Conservation (phyloP, 495 filamentous ascomycete genomes). For the Cudoniella acicularis region DNA sequence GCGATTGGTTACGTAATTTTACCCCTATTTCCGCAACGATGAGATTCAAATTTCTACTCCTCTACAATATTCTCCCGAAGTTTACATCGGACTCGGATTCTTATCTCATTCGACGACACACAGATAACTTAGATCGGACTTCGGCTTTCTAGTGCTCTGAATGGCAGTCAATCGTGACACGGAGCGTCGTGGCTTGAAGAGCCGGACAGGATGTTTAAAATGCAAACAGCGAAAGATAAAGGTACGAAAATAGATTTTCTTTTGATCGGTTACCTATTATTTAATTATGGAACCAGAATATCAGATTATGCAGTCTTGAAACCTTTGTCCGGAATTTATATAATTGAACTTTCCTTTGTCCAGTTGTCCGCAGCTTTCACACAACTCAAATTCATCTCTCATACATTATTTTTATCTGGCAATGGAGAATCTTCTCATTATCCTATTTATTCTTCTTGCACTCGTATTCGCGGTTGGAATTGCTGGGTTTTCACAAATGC, state of each 20-base stretch:
- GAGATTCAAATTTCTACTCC: background rate
- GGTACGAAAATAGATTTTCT: conserved; percentile 31
- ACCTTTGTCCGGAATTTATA: background rate
- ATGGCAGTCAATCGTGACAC: background rate
- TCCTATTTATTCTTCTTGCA: background rate
- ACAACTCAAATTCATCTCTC: background rate
- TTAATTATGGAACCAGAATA: background rate
- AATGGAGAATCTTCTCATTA: background rate
- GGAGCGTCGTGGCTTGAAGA: conserved; percentile 46
- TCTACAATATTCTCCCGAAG: background rate
- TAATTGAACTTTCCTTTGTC: background rate
- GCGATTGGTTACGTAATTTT: background rate
- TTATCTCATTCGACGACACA: background rate
- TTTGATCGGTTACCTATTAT: background rate
- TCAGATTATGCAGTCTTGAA: background rate
- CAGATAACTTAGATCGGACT: background rate
- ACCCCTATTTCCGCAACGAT: background rate
- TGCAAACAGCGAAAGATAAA: conserved; percentile 60
- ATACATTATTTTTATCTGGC: background rate
- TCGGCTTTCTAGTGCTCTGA: conserved; percentile 2
- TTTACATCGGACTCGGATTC: background rate
- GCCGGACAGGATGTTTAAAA: conserved; percentile 50
- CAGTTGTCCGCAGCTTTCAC: background rate
- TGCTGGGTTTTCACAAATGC: conserved; percentile 2
- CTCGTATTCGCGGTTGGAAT: background rate